Conservation (phyloP, 2,329 filamentous ascomycete species). For the Colletotrichum eremochloae region DNA sequence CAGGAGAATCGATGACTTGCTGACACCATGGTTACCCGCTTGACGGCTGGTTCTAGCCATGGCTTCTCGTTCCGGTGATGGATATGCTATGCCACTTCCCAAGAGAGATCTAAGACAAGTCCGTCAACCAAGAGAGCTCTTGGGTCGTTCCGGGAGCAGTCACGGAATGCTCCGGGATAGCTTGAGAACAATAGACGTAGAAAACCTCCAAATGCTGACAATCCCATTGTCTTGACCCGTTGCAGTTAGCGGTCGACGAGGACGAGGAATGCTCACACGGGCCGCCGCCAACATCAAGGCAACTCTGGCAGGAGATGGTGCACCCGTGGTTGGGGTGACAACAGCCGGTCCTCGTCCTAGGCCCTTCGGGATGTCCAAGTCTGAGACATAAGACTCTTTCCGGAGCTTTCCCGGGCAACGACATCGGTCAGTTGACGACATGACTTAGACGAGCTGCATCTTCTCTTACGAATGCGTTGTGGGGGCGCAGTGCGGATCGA, state of each 20-base stretch:
- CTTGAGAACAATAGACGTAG: not conserved
- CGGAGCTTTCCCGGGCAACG: not conserved
- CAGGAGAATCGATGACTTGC: not conserved
- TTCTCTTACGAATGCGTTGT: constrained; percentile 26
- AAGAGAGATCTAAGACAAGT: constrained; percentile 24
- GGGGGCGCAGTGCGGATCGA: not conserved
- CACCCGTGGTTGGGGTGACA: constrained; percentile 28
- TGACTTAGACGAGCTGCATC: not conserved
- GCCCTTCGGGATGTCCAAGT: not conserved
- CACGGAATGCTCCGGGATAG: not conserved
- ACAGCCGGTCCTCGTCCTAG: not conserved
- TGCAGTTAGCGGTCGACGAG: not conserved
- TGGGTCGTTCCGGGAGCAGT: constrained; percentile 12
- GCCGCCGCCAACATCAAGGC: not conserved
- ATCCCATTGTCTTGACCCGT: constrained; percentile 30
- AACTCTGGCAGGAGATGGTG: not conserved
- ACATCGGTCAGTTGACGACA: not conserved
- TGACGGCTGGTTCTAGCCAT: constrained; percentile 20
- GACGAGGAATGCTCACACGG: constrained; percentile 4
- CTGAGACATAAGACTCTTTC: not conserved
- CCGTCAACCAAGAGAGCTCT: constrained; percentile 25
- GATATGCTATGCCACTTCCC: not conserved
- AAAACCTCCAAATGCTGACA: not conserved
- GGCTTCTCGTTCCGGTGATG: constrained; percentile 30
- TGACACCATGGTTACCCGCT: constrained; percentile 22